Base-by-base conservation (phyloP, 306 rosid species). In the Senna tora region DNA sequence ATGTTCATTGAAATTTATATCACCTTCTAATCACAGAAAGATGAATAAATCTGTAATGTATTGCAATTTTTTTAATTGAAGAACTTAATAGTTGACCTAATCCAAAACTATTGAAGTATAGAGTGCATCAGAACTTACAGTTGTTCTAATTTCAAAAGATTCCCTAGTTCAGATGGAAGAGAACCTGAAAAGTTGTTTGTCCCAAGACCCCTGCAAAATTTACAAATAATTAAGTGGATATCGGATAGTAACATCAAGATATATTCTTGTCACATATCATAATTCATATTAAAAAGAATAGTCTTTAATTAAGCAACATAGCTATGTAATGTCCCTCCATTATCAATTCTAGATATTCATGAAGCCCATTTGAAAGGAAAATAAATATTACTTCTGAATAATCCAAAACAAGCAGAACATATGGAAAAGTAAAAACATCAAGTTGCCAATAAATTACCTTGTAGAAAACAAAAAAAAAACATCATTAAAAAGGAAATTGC, bases 101-200 rank as follows among this genome's bases (percentile, higher is more conserved):
- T 62, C 52, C n/a, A 43, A 38, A 62, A 13, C 16, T 62, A 50
- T 12, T 43, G 34, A 74, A 50, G 15, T 6, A 34, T 4, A 39
- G 30, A 79, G 42, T 4, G 39, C 7, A 43, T 28, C 55, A 74
- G 21, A 56, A 68, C 92, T 89, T 77, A 90, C 97, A 90, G 66
- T 51, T 86, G 51, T 45, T 80, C 9, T 53, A 93, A 42, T 73
- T 86, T 81, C 33, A 67, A 36, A 16, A 93, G 74, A 9, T 77
- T 71, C 43, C 98, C 98, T 13, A 93, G 85, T 70, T 90, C 96
- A 13, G 85, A 67, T 47, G 98, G 97, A 13, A 93, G 77, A 77
- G 92, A 42, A 32, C 97, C 96, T 2, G 88, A 77, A 76, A 90
- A 90, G 69, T 86, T 93, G 87, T 90, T 93, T 58, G 90, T 46